A percentile compares a stretch with the other conserved stretches of the same genome.
Conservation (phyloP, 768 basidiomycete species). For the Pleurotus salmoneostramineus region DNA sequence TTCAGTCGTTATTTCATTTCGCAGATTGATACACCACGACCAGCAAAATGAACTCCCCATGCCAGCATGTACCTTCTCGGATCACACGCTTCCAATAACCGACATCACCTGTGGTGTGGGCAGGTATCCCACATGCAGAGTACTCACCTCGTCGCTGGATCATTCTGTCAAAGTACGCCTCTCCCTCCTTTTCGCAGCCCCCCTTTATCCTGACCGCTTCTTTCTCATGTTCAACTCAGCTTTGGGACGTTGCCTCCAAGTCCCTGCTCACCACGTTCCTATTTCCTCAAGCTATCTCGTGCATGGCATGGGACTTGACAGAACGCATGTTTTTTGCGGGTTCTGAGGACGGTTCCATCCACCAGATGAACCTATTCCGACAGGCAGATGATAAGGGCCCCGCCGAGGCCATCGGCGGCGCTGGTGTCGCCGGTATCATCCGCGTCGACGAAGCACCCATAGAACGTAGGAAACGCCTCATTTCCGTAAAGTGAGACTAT, state of each 20-base stretch:
- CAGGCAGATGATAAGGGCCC: conserved; percentile 52
- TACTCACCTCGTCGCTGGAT: conserved; percentile 81
- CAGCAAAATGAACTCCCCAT: conserved; percentile 70
- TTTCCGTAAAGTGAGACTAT: conserved; percentile 59
- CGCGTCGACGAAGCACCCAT: conserved; percentile 53
- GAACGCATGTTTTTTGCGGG: conserved; percentile 90
- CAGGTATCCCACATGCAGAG: conserved; percentile 68
- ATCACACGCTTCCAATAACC: conserved; percentile 90
- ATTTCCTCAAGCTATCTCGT: conserved; percentile 74
- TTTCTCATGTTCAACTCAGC: conserved; percentile 30
- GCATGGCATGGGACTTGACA: conserved; percentile 72
- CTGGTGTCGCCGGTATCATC: conserved; percentile 66
- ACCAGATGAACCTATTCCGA: conserved; percentile 77
- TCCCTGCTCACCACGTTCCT: conserved; percentile 82
- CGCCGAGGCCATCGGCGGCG: conserved; percentile 74
- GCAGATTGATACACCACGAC: conserved; percentile 73
- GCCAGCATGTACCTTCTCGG: conserved; percentile 77
- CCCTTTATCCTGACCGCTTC: conserved; percentile 6
- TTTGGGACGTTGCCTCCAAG: conserved; percentile 78
- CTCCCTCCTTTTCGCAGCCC: background rate
- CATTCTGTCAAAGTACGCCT: conserved; percentile 81
- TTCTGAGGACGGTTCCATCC: conserved; percentile 67
- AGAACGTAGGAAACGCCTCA: conserved; percentile 52
- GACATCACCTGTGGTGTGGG: conserved; percentile 81
- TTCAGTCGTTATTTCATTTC: conserved; percentile 11